These are phyloP conservation scores for Xylaria sp. DNA, from an alignment of 495 filamentous ascomycete genomes.

Conservation along the genomic window DNA sequence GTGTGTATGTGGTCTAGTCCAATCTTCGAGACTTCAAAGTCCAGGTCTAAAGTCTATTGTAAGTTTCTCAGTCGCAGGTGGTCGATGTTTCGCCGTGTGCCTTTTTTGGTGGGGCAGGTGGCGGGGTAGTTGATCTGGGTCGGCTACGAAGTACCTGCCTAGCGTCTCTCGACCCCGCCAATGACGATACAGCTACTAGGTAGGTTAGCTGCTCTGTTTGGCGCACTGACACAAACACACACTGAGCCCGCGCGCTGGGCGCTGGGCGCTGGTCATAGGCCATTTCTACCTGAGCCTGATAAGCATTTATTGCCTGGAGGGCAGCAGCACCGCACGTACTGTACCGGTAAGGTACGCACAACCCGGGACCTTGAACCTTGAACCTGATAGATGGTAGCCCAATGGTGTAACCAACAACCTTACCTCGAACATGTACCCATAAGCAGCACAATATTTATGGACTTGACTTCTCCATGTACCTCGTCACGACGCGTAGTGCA, in stretches of 20 bases:
- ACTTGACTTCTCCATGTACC: too few relatives aligned
- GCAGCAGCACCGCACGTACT: too few relatives aligned
- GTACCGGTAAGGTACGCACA: too few relatives aligned
- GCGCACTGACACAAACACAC: background rate
- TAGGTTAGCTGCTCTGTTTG: background rate
- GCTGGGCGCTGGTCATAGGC: background rate
- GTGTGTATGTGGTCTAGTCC: background rate
- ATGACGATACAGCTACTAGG: conserved; percentile 32
- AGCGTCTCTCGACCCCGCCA: conserved; percentile 33
- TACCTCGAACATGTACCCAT: too few relatives aligned
- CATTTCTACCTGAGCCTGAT: background rate
- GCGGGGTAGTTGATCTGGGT: conserved; percentile 26
- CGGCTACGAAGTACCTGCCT: background rate
- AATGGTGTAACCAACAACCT: too few relatives aligned
- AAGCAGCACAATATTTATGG: too few relatives aligned
- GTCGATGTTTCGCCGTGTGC: conserved; percentile 30
- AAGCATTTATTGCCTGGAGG: too few relatives aligned
- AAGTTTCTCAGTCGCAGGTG: background rate
- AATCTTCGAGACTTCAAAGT: background rate
- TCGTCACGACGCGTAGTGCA: background rate
- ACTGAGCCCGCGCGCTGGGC: background rate
- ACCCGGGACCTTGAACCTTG: too few relatives aligned
- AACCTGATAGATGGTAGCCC: too few relatives aligned
- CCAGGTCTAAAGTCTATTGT: too few relatives aligned
- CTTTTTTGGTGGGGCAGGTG: conserved; percentile 25